A percentile compares a stretch with the other conserved stretches of the same genome.
These are phyloP conservation scores for Scleromitrula shiraiana DNA, from an alignment of 2,329 filamentous ascomycete species.

Conservation along the genomic window DNA sequence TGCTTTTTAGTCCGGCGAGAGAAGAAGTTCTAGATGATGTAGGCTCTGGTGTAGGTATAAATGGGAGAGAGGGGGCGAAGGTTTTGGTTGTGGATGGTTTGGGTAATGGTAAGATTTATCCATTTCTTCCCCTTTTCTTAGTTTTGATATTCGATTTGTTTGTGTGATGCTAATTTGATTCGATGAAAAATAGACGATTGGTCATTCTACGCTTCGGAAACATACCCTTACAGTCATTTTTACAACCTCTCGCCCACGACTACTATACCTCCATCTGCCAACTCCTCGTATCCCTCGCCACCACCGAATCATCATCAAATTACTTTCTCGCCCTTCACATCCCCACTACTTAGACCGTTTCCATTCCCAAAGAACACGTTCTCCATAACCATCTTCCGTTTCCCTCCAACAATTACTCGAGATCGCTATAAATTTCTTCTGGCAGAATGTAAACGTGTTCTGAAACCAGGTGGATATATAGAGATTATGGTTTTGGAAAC, in stretches of 20 bases:
- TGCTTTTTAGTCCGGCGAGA: constrained; percentile 72
- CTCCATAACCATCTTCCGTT: constrained; percentile 67
- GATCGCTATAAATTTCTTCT: constrained; percentile 62
- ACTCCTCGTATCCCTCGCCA: constrained; percentile 43
- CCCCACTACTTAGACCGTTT: constrained; percentile 40
- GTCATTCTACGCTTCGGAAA: constrained; percentile 79
- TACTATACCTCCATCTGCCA: constrained; percentile 41
- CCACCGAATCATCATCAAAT: constrained; percentile 70
- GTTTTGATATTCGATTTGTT: background rate
- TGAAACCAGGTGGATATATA: constrained; percentile 71
- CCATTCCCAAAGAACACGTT: constrained; percentile 73
- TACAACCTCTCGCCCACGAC: constrained; percentile 60
- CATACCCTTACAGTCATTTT: constrained; percentile 65
- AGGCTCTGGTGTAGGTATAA: too few relatives aligned
- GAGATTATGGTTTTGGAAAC: constrained; percentile 72
- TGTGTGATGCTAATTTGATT: constrained; percentile 8
- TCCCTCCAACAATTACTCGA: constrained; percentile 62
- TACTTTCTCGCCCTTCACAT: constrained; percentile 39
- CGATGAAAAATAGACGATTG: constrained; percentile 52
- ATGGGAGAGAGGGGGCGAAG: constrained; percentile 41
- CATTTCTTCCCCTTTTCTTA: background rate
- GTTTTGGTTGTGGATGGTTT: constrained; percentile 76
- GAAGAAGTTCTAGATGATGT: constrained; percentile 61
- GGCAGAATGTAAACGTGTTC: constrained; percentile 66
- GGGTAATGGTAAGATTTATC: constrained; percentile 48